A percentile compares a stretch with the other conserved stretches of the same genome.
These are phyloP conservation scores for Syzygium oleosum DNA, from an alignment of 345 rosid species.

Conservation along the genomic window DNA sequence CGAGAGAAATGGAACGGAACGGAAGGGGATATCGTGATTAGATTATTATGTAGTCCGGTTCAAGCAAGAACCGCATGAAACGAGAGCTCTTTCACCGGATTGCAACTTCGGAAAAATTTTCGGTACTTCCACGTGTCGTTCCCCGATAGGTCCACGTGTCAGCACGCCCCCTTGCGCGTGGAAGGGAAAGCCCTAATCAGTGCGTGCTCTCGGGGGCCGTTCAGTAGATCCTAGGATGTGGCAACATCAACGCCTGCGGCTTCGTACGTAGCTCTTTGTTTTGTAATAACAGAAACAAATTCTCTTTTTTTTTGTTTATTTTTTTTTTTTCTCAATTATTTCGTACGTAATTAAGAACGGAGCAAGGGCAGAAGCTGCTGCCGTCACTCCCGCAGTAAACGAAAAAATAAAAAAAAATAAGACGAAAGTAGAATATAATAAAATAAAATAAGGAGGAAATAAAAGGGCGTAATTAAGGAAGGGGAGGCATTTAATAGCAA, in stretches of 20 bases:
- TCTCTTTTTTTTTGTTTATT: neutral
- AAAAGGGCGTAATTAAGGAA: neutral
- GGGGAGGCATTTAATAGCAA: neutral
- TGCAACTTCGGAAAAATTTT: neutral
- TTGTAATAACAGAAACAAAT: neutral
- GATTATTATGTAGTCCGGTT: neutral
- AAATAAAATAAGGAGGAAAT: too few relatives aligned
- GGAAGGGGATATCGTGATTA: neutral
- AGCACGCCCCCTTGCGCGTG: neutral
- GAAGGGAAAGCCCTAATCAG: neutral
- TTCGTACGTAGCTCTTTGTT: too few relatives aligned
- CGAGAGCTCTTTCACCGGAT: neutral
- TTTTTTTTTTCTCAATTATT: neutral
- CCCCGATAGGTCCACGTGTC: neutral
- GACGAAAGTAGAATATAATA: neutral
- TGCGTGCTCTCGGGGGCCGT: neutral
- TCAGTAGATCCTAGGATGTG: neutral
- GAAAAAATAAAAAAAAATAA: fast-evolving
- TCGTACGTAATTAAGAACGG: neutral
- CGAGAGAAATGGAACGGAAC: fast-evolving
- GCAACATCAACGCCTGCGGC: neutral
- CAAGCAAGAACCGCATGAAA: neutral
- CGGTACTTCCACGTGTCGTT: neutral
- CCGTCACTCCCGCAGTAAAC: neutral
- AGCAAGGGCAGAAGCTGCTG: neutral